Evolutionary conservation across 163 green algal species (phyloP), one percentile per base, ranked within the genome.

Genomic region (Chlorella variabilis): DNA sequence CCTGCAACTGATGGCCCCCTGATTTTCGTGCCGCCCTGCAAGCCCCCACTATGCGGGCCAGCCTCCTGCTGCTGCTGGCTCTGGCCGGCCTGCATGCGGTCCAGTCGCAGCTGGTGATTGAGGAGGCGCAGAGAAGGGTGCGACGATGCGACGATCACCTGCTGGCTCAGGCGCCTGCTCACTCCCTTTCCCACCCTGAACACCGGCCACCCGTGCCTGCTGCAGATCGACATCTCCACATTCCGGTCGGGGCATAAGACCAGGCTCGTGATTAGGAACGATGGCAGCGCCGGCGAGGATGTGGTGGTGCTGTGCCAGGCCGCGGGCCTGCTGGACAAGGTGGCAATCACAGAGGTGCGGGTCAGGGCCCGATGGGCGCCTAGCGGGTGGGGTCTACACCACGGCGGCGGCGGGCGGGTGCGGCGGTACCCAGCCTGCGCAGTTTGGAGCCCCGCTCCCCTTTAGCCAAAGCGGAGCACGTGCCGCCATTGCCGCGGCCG

Each of bases 191-290:
- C n/a, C n/a, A n/a, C n/a, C n/a, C n/a, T n/a, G n/a, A n/a, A n/a
- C n/a, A n/a, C n/a, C n/a, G n/a, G n/a, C n/a, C n/a, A n/a, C n/a
- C n/a, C n/a, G n/a, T n/a, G n/a, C n/a, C n/a, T n/a, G n/a, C 42
- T 56, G 39, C 54, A 84, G 80, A 84, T 84, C 49, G 80, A 85
- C 34, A 41, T 78, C 34, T 33, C 62, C 1, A 31, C 29, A 21
- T 81, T 73, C 27, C 39, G 36, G 3, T 58, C 45, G 2, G 56
- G 34, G 7, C 17, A 45, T 5, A 29, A 81, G 29, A 59, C 29
- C 8, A 49, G n/a, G 7, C 38, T 83, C 20, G 38, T 18, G 7
- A 7, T 83, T 15, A 65, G 67, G 34, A 83, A 83, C 51, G 42
- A 48, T 45, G 77, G 77, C 25, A 59, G 7, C 2, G 18, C 41